Evolutionary conservation across 1,284 basidiomycete species (phyloP).

Genomic region (Pascua guehoae): DNA sequence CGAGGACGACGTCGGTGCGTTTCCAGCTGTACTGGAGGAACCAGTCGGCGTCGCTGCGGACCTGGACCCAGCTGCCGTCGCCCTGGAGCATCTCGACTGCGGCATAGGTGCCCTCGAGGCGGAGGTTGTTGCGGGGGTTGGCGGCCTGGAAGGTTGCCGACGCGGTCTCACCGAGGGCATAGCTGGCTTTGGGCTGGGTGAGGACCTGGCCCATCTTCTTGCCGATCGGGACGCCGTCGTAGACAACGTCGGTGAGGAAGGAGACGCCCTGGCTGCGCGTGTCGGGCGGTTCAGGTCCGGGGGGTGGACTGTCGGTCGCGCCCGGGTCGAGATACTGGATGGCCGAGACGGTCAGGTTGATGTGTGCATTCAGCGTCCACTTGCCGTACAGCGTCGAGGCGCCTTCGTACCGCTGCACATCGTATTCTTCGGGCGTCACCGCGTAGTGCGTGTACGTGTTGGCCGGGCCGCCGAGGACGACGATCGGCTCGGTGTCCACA

Average conservation of each 20-base stretch:
- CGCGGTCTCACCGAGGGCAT: neutral
- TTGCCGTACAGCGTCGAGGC: constrained; percentile 14
- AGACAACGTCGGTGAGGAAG: constrained; percentile 8
- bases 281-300: constrained; percentile 4
- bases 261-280: neutral
- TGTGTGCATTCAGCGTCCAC: constrained; percentile 12
- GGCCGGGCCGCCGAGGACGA: constrained; percentile 16
- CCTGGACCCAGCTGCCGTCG: constrained; percentile 7
- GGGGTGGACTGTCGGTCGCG: neutral
- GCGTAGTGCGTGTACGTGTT: constrained; percentile 15
- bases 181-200: constrained; percentile 1
- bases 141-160: constrained; percentile 8
- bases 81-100: constrained; percentile 9
- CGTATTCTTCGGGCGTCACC: constrained; percentile 15
- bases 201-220: constrained; percentile 6
- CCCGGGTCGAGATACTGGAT: constrained; percentile 6
- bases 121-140: constrained; percentile 19
- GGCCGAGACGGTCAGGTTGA: constrained; percentile 11
- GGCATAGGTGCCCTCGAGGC: constrained; percentile 14
- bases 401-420: constrained; percentile 19
- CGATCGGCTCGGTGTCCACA: constrained; percentile 7
- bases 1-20: constrained; percentile 3
- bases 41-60: constrained; percentile 15
- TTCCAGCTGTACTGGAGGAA: constrained; percentile 11
- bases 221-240: constrained; percentile 9